Conservation (phyloP, 257 asterid genomes). For the Salvia splendens region DNA sequence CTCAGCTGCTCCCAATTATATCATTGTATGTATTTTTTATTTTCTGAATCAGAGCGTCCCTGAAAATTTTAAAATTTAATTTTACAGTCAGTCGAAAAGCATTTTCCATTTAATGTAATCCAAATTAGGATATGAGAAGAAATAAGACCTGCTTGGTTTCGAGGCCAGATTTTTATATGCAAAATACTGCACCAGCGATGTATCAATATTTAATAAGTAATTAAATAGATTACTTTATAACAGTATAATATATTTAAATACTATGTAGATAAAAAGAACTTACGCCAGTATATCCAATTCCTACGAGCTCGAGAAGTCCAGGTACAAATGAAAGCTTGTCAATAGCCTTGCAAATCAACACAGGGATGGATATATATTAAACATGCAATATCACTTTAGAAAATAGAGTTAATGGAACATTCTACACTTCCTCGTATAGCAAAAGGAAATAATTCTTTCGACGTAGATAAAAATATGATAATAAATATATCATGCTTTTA, state of each 20-base stretch:
- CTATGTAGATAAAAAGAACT: conserved; percentile 27
- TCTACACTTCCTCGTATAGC: too few species aligned
- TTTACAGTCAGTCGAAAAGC: not conserved
- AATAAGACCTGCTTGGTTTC: conserved; percentile 59
- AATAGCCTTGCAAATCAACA: conserved; percentile 53
- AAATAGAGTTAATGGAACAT: too few species aligned
- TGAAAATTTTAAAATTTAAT: conserved; percentile 35
- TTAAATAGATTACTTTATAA: not conserved
- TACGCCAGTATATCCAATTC: conserved; percentile 85
- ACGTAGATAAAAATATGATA: too few species aligned
- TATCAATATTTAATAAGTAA: too few species aligned
- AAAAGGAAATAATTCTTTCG: too few species aligned
- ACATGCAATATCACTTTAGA: too few species aligned
- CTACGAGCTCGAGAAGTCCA: conserved; percentile 84
- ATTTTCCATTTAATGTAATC: too few species aligned
- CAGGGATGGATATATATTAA: not conserved
- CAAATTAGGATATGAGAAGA: not conserved
- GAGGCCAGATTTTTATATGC: conserved; percentile 69
- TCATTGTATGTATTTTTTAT: conserved; percentile 58
- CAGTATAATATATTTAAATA: too few species aligned
- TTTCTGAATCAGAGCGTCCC: conserved; percentile 77
- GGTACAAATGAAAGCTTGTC: conserved; percentile 90
- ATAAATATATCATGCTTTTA: too few species aligned
- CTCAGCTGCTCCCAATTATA: conserved; percentile 64
- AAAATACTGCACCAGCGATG: conserved; percentile 63